A percentile compares a stretch with the other conserved stretches of the same genome.
phyloP scores from a whole-genome alignment of 495 filamentous ascomycete species.

The Penicillium canescens region DNA sequence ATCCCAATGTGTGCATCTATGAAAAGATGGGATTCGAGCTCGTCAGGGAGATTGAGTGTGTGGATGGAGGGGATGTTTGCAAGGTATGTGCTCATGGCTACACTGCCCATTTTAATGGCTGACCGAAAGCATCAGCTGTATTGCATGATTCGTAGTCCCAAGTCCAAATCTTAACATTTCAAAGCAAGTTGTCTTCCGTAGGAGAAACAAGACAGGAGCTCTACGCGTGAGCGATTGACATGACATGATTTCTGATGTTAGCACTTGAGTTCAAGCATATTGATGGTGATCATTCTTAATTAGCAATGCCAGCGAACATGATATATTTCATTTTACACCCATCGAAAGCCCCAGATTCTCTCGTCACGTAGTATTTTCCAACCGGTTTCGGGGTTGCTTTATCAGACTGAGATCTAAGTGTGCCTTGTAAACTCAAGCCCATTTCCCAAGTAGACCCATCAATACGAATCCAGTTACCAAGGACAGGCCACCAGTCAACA shows the following conservation, averaged over 20 bases:
- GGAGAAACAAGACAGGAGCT: too few species aligned
- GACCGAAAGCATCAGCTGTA: constrained; percentile 18
- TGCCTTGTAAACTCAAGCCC: constrained; percentile 29
- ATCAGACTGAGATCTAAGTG: too few species aligned
- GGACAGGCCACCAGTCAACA: constrained; percentile 34
- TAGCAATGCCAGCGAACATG: too few species aligned
- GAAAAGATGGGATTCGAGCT: constrained; percentile 63
- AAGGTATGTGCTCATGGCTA: constrained; percentile 29
- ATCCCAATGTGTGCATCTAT: constrained; percentile 67
- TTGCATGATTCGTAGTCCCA: constrained; percentile 26
- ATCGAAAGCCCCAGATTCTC: background rate
- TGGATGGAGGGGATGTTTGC: constrained; percentile 52
- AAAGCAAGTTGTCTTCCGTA: background rate
- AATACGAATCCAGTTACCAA: constrained; percentile 37
- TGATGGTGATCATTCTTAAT: too few species aligned
- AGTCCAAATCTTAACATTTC: constrained; percentile 12
- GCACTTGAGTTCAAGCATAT: too few species aligned
- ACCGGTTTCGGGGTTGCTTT: too few species aligned
- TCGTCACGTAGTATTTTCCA: too few species aligned
- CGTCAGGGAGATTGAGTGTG: constrained; percentile 61
- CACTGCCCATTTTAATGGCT: constrained; percentile 2
- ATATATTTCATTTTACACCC: background rate
- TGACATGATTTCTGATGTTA: too few species aligned
- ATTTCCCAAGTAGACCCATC: constrained; percentile 48
- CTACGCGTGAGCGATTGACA: too few species aligned